These are phyloP conservation scores for Aspergillus fischeri DNA, from an alignment of 2,329 filamentous ascomycete genomes.

Conservation along the genomic window DNA sequence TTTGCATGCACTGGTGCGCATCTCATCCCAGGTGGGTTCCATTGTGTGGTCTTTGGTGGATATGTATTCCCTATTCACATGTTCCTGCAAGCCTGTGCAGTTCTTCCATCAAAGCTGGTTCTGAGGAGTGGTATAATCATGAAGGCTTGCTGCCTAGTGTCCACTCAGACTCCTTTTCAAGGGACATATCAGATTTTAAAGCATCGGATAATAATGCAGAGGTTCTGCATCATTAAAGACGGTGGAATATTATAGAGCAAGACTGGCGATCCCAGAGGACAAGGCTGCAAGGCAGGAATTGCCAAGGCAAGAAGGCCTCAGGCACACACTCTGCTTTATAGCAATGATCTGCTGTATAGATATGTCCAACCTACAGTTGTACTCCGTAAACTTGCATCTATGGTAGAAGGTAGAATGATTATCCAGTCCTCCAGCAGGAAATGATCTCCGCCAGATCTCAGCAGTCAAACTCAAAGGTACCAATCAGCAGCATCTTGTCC, in stretches of 20 bases:
- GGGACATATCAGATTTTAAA: not conserved
- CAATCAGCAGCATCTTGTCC: not conserved
- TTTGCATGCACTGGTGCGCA: not conserved
- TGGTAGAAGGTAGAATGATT: not conserved
- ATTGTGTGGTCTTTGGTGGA: not conserved
- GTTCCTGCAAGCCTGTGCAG: not conserved
- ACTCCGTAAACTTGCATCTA: too few species aligned
- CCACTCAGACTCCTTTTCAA: too few species aligned
- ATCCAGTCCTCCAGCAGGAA: not conserved
- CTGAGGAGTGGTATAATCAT: not conserved
- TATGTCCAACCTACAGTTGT: not conserved
- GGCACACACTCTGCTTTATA: not conserved
- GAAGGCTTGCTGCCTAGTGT: not conserved
- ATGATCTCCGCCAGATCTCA: not conserved
- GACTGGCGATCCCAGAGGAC: not conserved
- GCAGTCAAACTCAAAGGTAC: not conserved
- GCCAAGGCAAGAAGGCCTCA: not conserved
- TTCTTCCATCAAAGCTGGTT: not conserved
- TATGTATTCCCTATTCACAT: not conserved
- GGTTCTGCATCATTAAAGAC: not conserved
- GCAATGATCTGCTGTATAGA: not conserved
- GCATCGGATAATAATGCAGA: too few species aligned
- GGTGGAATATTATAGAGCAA: not conserved
- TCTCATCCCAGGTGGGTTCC: not conserved
- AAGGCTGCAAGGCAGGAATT: not conserved